Base-by-base conservation (phyloP, 2,329 filamentous ascomycete genomes). In the Colletotrichum tamarilloi region DNA sequence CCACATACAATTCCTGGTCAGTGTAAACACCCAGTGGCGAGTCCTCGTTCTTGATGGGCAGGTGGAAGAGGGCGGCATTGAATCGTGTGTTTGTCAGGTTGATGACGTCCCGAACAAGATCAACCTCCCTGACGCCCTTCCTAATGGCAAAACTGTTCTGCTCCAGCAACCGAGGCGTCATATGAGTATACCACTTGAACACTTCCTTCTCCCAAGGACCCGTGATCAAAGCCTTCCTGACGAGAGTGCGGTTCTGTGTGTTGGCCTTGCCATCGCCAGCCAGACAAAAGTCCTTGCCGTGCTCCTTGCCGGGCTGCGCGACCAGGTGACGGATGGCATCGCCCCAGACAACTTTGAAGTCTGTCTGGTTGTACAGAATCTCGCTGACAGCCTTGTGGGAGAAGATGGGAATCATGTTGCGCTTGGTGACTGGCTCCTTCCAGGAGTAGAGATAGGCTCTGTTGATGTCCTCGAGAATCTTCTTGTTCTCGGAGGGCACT, bases 321-420 rank as follows among this genome's bases (percentile, higher is more conserved):
- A 90, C 88, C 58, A 91, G 80, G 74, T 85, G 88, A 52, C 86
- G 84, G 68, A 91, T 87, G 8, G 85, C 84, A 11, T 87, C 84
- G 42, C 87, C 88, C 87, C 88, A 91, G n/a, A 87, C 85, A 14
- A 90, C 86, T 59, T 87, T 89, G 84, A 90, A 92, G 58, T 86
- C 85, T n/a, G 84, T 78, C 67, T 85, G 82, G 72, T 90, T 86
- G 22, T 85, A 83, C 56, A 92, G 81, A 59, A 92, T 84, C 28
- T 85, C 80, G 74, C 85, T 88, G 14, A 87, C 86, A 16, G 85
- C 86, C 57, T 84, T 81, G 79, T 92, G 88, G 22, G 90, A 90
- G 24, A 85, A 84, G 69, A 90, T 80, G 59, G 89, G 82, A 14
- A 90, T 81, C 4, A 85, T 81, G 4, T 84, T 83, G 4, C 84